phyloP scores from a whole-genome alignment of 2,329 filamentous ascomycete genomes.

The Arthrobotrys sphaeroides region DNA sequence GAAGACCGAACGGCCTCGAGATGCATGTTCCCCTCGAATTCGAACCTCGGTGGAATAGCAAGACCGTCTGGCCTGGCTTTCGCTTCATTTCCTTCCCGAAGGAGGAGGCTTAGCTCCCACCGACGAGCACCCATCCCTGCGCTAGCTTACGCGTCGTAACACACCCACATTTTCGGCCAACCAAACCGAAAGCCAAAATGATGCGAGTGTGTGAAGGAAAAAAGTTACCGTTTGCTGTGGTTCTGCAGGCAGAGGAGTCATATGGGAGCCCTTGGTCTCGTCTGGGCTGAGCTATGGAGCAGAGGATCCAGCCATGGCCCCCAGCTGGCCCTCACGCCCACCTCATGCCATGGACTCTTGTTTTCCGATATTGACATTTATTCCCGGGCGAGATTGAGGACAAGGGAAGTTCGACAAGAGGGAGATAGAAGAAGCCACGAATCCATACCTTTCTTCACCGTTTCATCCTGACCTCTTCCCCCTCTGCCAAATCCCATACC shows the following conservation, averaged over 20 bases:
- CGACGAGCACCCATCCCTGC: slow-evolving; percentile 34
- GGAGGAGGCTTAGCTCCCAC: slow-evolving; percentile 47
- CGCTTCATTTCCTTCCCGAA: slow-evolving; percentile 50
- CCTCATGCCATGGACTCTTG: background rate
- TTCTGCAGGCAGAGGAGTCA: slow-evolving; percentile 25
- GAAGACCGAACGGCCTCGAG: background rate
- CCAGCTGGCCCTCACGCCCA: background rate
- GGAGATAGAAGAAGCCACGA: slow-evolving; percentile 49
- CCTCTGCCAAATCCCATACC: slow-evolving; percentile 6
- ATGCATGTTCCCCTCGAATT: background rate
- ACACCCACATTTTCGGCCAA: slow-evolving; percentile 35
- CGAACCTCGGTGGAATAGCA: slow-evolving; percentile 6
- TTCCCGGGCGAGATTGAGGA: slow-evolving; percentile 9
- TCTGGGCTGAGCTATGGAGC: slow-evolving; percentile 11
- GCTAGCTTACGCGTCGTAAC: slow-evolving; percentile 53
- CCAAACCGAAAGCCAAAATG: slow-evolving; percentile 36
- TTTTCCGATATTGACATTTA: slow-evolving; percentile 19
- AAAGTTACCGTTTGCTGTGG: background rate
- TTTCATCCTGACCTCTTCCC: slow-evolving; percentile 14
- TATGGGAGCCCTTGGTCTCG: slow-evolving; percentile 19
- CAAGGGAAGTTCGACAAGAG: slow-evolving; percentile 21
- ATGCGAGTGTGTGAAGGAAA: slow-evolving; percentile 12
- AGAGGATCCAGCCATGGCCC: slow-evolving; percentile 37
- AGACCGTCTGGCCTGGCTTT: slow-evolving; percentile 8
- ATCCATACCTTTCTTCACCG: slow-evolving; percentile 14